Conservation (phyloP, 352 stramenopile species). For the Globisporangium middletonii region DNA sequence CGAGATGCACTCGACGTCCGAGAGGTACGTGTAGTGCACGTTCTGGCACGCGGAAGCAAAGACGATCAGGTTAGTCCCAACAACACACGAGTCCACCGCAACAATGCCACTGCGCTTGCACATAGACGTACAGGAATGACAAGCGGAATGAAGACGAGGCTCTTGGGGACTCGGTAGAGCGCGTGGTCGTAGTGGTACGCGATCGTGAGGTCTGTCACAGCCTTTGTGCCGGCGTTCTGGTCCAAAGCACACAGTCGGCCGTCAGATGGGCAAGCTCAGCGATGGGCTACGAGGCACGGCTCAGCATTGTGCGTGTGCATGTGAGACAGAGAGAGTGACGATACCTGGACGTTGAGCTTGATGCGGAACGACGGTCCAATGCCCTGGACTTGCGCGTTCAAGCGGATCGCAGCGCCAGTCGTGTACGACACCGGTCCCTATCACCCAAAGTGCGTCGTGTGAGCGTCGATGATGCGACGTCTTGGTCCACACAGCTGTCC, state of each 20-base stretch:
- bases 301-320: no score
- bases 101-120: no score
- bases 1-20: slow-evolving; percentile 69
- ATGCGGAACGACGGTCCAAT: slow-evolving; percentile 79
- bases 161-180: slow-evolving; percentile 63
- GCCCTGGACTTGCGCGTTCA: slow-evolving; percentile 79
- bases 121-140: slow-evolving; percentile 50
- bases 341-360: slow-evolving; percentile 72
- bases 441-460: neutral
- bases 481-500: no score
- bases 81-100: slow-evolving; percentile 1
- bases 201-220: slow-evolving; percentile 57
- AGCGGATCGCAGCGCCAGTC: slow-evolving; percentile 63
- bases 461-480: no score
- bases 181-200: slow-evolving; percentile 78
- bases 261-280: neutral
- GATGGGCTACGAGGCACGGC: no score
- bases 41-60: slow-evolving; percentile 26
- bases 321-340: no score
- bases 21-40: slow-evolving; percentile 60
- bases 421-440: slow-evolving; percentile 67
- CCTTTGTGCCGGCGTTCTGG: slow-evolving; percentile 62
- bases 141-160: slow-evolving; percentile 56
- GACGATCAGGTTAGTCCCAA: neutral
- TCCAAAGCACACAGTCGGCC: neutral